Evolutionary conservation across 768 basidiomycete genomes (phyloP).

Genomic region (Sarcomyxa edulis): DNA sequence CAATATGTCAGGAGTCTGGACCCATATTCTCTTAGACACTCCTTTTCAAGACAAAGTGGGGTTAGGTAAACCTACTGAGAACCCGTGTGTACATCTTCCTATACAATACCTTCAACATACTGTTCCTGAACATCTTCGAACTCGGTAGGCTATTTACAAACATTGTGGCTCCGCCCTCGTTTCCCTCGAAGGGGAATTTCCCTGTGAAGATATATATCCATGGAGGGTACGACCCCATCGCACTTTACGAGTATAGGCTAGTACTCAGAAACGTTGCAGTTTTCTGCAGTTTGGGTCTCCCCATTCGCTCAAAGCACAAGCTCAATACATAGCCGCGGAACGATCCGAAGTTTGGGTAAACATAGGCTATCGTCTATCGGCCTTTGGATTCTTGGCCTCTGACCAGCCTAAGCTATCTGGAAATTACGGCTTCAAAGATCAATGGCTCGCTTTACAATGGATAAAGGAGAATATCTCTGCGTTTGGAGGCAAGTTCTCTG

Average conservation of each 20-base stretch:
- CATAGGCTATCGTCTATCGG: conserved; percentile 72
- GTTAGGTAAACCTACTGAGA: conserved; percentile 61
- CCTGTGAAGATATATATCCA: conserved; percentile 76
- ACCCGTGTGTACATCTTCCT: conserved; percentile 45
- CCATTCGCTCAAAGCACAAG: conserved; percentile 52
- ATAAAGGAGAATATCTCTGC: conserved; percentile 57
- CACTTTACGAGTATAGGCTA: not conserved
- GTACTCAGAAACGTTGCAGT: conserved; percentile 25
- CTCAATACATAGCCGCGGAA: conserved; percentile 61
- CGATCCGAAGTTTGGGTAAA: conserved; percentile 71
- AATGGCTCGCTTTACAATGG: conserved; percentile 76
- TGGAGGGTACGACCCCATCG: conserved; percentile 48
- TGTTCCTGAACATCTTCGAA: not conserved
- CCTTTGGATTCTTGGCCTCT: conserved; percentile 70
- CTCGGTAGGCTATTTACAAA: conserved; percentile 55
- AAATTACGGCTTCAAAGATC: conserved; percentile 84
- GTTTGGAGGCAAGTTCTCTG: conserved; percentile 58
- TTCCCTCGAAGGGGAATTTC: conserved; percentile 35
- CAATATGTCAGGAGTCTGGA: too few relatives aligned
- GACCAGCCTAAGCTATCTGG: conserved; percentile 57
- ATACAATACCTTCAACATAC: not conserved
- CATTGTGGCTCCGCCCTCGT: conserved; percentile 54
- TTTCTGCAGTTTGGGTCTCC: conserved; percentile 80
- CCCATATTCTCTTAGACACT: conserved; percentile 25
- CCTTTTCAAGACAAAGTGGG: conserved; percentile 59